Evolutionary conservation across 306 rosid species (phyloP).

Genomic region (Pachyrhizus erosus): DNA sequence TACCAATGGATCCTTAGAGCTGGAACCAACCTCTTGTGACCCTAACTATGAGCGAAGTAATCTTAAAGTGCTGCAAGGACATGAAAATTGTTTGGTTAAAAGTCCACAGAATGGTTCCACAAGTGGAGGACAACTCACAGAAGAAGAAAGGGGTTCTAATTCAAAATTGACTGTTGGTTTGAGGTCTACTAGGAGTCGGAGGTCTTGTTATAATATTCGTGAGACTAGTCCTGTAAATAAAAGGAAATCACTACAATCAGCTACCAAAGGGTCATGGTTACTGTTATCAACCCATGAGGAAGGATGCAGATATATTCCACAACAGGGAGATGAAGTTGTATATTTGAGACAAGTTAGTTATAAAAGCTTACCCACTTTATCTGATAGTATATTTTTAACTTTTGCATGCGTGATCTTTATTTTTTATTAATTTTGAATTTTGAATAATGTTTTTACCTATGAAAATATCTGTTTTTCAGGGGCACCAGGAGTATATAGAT

Average conservation of each 20-base stretch:
- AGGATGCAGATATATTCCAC: slow-evolving; percentile 94
- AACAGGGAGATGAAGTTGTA: slow-evolving; percentile 89
- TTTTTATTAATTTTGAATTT: slow-evolving; percentile 1
- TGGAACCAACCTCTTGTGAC: slow-evolving; percentile 54
- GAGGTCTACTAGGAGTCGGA: slow-evolving; percentile 87
- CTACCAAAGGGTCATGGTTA: slow-evolving; percentile 80
- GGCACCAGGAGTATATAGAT: slow-evolving; percentile 89
- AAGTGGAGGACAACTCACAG: slow-evolving; percentile 52
- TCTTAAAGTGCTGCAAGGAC: slow-evolving; percentile 54
- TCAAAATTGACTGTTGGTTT: slow-evolving; percentile 81
- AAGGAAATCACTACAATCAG: slow-evolving; percentile 63
- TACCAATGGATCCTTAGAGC: slow-evolving; percentile 57
- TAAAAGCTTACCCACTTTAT: slow-evolving; percentile 7
- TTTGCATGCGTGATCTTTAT: slow-evolving; percentile 4
- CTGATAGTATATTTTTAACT: slow-evolving; percentile 22
- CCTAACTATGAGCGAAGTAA: slow-evolving; percentile 50
- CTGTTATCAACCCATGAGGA: slow-evolving; percentile 83
- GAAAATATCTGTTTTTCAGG: slow-evolving; percentile 63
- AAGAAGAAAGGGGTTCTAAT: slow-evolving; percentile 73
- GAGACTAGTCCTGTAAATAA: slow-evolving; percentile 67
- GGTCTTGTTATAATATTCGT: slow-evolving; percentile 56
- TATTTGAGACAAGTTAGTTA: slow-evolving; percentile 89
- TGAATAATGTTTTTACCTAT: slow-evolving; percentile 24
- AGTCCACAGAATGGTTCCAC: slow-evolving; percentile 53
- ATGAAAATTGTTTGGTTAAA: slow-evolving; percentile 54